Evolutionary conservation across 306 rosid species (phyloP), one percentile per base, ranked within the genome.

Genomic region (Dalbergia cochinchinensis): DNA sequence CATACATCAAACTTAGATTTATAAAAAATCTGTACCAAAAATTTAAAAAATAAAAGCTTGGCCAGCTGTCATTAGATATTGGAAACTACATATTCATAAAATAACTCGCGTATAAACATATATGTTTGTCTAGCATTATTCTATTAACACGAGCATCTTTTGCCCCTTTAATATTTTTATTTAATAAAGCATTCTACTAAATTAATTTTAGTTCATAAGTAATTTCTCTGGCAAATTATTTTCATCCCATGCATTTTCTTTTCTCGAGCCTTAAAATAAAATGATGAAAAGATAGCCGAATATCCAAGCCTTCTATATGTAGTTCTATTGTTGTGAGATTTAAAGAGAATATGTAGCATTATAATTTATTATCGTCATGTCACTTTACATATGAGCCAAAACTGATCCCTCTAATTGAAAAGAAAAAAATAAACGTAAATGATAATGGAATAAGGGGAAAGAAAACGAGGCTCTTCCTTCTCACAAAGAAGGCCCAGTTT

Each of bases 401-500:
- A 26, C 31, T 26, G 35, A 18, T 61, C 26, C 50, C 22, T 12
- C 15, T 47, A 79, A 37, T 6, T 37, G 7, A 20, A 22, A 35
- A 2, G n/a, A n/a, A 8, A 54, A 53, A 1, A 26, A 26, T 26
- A 26, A 26, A 26, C 31, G 2, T 26, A 26, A 26, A 26, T 26
- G 31, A 26, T 26, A 34, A 78, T 19, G 69, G 71, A 18, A 71
- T 31, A 14, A 33, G 15, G 15, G 69, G 22, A 78, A 73, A 37
- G 69, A 62, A 77, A 65, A 15, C 48, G 55, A 26, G 65, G 14
- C 60, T 19, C 51, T 50, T 67, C 55, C 54, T 69, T 58, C 34
- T 69, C 73, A 22, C 18, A 73, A 66, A 71, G 53, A 82, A 35
- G 83, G 78, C 72, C 85, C 83, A 19, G 9, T 41, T 33, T 75